Percentiles rank a stretch among this genome's conserved stretches.
phyloP scores from a whole-genome alignment of 2,329 filamentous ascomycete species.

The Fusarium guadeloupense region DNA sequence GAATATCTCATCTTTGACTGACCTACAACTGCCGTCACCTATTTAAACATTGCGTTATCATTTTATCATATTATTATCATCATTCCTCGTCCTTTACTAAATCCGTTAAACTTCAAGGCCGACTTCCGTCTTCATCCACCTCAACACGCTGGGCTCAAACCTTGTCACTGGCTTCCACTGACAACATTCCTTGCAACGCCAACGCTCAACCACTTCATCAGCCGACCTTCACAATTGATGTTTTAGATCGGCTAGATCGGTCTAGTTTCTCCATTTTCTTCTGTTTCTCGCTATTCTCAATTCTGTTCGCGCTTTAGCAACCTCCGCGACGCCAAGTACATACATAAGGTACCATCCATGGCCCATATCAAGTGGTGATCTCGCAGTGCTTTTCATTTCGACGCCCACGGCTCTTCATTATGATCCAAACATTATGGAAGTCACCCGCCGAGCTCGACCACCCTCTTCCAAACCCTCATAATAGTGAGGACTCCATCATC shows the following conservation, averaged over 20 bases:
- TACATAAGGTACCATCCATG: slow-evolving; percentile 3
- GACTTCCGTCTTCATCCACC: background rate
- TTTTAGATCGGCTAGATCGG: slow-evolving; percentile 1
- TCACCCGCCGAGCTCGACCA: slow-evolving; percentile 38
- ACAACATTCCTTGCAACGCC: slow-evolving; percentile 8
- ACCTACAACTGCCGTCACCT: background rate
- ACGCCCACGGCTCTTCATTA: slow-evolving; percentile 10
- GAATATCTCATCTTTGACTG: background rate
- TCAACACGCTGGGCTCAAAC: slow-evolving; percentile 23
- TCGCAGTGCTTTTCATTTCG: background rate
- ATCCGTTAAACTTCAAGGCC: background rate
- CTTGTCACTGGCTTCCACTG: slow-evolving; percentile 25
- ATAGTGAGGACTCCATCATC: slow-evolving; percentile 35
- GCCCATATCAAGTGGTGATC: background rate
- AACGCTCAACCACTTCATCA: slow-evolving; percentile 1
- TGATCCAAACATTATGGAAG: slow-evolving; percentile 40
- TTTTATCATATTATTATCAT: background rate
- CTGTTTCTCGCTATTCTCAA: background rate
- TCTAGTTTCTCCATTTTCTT: background rate
- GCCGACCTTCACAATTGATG: background rate
- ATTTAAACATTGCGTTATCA: background rate
- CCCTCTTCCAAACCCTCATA: slow-evolving; percentile 21
- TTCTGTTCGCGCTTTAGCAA: background rate
- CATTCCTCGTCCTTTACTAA: background rate
- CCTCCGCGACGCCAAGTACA: background rate